phyloP scores from a whole-genome alignment of 164 flowering plant species.

The Umbilicus rupestris region DNA sequence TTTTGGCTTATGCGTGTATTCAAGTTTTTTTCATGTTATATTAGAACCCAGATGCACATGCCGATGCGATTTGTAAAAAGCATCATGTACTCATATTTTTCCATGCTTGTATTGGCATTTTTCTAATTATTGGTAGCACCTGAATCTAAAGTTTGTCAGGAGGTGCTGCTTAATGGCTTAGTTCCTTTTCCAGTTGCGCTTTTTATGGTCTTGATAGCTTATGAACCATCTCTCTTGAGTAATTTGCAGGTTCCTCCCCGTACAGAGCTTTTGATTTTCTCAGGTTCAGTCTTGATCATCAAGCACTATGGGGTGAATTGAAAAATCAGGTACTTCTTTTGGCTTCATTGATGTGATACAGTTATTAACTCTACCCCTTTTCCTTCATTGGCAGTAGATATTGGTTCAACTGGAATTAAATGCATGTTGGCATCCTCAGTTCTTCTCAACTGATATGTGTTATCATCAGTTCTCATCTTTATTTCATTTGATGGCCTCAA shows the following conservation, averaged over 20 bases:
- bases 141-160: no score
- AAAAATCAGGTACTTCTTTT: neutral
- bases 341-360: no score
- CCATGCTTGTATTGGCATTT: neutral
- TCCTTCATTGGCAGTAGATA: no score
- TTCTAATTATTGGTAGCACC: no score
- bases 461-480: no score
- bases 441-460: no score
- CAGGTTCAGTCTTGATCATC: neutral
- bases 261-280: neutral
- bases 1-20: neutral
- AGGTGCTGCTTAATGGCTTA: neutral
- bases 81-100: neutral
- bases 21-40: neutral
- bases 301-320: neutral
- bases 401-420: no score
- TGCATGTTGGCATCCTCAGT: no score
- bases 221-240: neutral
- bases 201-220: neutral
- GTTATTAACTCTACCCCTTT: no score
- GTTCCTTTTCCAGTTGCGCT: neutral
- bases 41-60: neutral
- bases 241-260: neutral
- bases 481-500: no score
- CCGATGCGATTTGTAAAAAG: neutral